A percentile compares a stretch with the other conserved stretches of the same genome.
phyloP scores from a whole-genome alignment of 768 basidiomycete species.

The Saitozyma podzolica region DNA sequence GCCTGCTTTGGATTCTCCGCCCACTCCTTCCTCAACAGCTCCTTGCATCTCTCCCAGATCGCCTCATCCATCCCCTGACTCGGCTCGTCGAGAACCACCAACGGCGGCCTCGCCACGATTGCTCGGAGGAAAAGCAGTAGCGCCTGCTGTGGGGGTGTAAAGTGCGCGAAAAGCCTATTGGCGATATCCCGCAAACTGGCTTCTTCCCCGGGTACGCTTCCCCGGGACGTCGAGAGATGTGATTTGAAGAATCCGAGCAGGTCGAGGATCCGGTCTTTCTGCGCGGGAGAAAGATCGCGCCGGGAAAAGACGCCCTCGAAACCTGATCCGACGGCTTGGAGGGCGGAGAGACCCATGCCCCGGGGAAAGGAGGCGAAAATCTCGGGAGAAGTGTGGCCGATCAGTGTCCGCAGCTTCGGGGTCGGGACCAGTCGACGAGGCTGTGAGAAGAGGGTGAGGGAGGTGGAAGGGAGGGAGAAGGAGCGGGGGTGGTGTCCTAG shows the following conservation, averaged over 20 bases:
- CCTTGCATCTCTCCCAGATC: slow-evolving; percentile 67
- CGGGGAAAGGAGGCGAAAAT: slow-evolving; percentile 87
- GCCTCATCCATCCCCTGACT: slow-evolving; percentile 87
- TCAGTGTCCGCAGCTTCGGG: slow-evolving; percentile 61
- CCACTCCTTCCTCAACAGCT: slow-evolving; percentile 62
- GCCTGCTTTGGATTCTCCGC: slow-evolving; percentile 59
- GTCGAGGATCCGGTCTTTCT: slow-evolving; percentile 58
- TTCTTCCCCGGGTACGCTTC: background rate
- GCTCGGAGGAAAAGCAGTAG: slow-evolving; percentile 82
- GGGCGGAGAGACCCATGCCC: slow-evolving; percentile 64
- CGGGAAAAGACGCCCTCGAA: slow-evolving; percentile 79
- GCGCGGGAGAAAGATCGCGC: slow-evolving; percentile 56
- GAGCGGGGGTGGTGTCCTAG: slow-evolving; percentile 96
- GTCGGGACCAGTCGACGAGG: slow-evolving; percentile 71
- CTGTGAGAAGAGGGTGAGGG: slow-evolving; percentile 63
- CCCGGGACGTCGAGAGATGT: slow-evolving; percentile 13
- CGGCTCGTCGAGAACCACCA: slow-evolving; percentile 86
- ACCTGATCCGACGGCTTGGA: slow-evolving; percentile 81
- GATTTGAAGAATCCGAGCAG: slow-evolving; percentile 64
- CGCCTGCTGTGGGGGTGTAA: slow-evolving; percentile 74
- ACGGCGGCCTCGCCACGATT: slow-evolving; percentile 68
- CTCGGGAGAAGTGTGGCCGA: slow-evolving; percentile 85
- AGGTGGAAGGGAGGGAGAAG: slow-evolving; percentile 64
- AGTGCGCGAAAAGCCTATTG: slow-evolving; percentile 66
- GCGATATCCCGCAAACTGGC: slow-evolving; percentile 43